Evolutionary conservation across 2,329 filamentous ascomycete species (phyloP).

Genomic region (Endocalyx cinctus): DNA sequence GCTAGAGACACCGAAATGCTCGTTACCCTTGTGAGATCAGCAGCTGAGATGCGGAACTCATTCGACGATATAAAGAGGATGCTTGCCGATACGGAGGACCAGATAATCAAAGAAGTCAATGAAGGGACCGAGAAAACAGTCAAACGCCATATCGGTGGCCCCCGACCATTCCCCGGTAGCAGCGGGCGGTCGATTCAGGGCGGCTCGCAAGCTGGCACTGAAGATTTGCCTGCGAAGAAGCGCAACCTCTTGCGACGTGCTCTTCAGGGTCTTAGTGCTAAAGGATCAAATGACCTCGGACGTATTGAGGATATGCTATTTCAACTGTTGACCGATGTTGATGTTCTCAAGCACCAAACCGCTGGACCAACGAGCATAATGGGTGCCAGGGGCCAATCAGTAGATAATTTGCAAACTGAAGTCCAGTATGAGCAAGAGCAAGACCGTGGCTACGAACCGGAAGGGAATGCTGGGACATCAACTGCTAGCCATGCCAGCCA

Average conservation of each 20-base stretch:
- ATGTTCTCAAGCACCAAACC: constrained; percentile 66
- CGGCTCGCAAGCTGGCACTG: constrained; percentile 51
- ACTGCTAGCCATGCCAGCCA: constrained; percentile 68
- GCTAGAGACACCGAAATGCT: constrained; percentile 95
- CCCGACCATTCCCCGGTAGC: constrained; percentile 72
- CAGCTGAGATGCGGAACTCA: constrained; percentile 93
- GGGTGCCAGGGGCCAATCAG: constrained; percentile 56
- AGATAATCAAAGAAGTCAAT: constrained; percentile 82
- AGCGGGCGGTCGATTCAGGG: constrained; percentile 56
- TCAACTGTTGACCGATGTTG: constrained; percentile 87
- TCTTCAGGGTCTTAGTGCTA: constrained; percentile 83
- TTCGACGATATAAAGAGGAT: constrained; percentile 94
- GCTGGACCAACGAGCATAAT: constrained; percentile 31
- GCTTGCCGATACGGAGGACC: constrained; percentile 82
- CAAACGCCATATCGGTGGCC: constrained; percentile 77
- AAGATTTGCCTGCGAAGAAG: constrained; percentile 68
- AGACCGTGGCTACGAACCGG: constrained; percentile 74
- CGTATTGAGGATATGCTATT: constrained; percentile 91
- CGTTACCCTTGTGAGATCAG: constrained; percentile 86
- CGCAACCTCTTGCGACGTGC: constrained; percentile 92
- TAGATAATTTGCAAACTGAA: constrained; percentile 62
- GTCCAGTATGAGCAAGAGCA: constrained; percentile 66
- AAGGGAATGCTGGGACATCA: constrained; percentile 72
- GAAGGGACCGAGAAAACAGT: constrained; percentile 83
- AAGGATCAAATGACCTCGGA: constrained; percentile 80